These are phyloP conservation scores for Lipomyces kockii DNA, from an alignment of 805 yeast genomes.

Conservation along the genomic window DNA sequence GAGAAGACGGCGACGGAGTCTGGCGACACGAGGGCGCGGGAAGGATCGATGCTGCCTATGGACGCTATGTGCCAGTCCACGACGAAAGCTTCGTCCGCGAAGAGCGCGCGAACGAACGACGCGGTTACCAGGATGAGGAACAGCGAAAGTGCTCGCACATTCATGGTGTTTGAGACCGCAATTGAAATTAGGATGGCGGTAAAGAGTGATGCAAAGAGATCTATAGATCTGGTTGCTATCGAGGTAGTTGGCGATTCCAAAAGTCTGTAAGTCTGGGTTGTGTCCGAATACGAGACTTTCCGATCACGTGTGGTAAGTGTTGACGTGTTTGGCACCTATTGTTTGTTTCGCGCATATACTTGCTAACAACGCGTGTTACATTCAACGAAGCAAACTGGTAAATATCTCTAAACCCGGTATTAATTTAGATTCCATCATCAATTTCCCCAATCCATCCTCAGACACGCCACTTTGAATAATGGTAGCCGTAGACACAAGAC, in stretches of 20 bases:
- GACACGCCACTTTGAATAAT: not conserved
- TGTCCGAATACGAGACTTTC: not conserved
- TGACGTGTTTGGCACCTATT: not conserved
- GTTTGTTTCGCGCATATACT: not conserved
- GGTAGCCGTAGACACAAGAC: constrained; percentile 15
- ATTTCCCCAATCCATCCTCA: not conserved
- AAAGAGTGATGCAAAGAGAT: not conserved
- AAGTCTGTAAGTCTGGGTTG: not conserved
- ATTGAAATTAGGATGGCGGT: not conserved
- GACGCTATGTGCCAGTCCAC: constrained; percentile 44
- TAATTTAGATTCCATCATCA: not conserved
- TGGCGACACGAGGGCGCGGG: constrained; percentile 22
- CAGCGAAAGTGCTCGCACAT: not conserved
- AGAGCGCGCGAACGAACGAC: constrained; percentile 40
- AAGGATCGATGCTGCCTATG: constrained; percentile 39
- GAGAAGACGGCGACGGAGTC: constrained; percentile 37
- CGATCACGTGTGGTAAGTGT: not conserved
- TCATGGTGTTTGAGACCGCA: not conserved
- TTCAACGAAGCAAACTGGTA: not conserved
- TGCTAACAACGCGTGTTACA: not conserved
- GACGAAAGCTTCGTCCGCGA: constrained; percentile 44
- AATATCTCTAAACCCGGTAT: not conserved
- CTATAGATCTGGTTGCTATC: not conserved
- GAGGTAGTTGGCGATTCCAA: not conserved
- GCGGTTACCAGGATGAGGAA: constrained; percentile 4